Evolutionary conservation across 2,329 filamentous ascomycete genomes (phyloP).

Genomic region (Cercospora citrullina): DNA sequence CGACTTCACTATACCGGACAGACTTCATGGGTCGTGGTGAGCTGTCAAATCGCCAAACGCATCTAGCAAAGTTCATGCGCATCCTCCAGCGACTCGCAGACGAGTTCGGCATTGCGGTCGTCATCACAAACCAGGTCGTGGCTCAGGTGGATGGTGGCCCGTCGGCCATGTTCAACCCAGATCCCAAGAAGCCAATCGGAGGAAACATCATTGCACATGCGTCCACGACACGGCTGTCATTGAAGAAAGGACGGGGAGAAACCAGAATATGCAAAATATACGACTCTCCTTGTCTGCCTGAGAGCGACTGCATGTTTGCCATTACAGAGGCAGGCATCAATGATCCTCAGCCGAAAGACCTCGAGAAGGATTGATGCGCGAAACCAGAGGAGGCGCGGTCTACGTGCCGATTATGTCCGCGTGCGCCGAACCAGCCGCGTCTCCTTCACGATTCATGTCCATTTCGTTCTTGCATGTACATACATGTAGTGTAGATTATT

Average conservation of each 20-base stretch:
- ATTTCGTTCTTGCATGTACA: constrained; percentile 4
- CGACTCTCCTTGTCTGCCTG: constrained; percentile 93
- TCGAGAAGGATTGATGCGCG: constrained; percentile 68
- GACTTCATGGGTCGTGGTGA: constrained; percentile 97
- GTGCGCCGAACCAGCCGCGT: not conserved
- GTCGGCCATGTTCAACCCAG: constrained; percentile 97
- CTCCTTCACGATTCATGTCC: not conserved
- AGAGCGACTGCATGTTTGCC: constrained; percentile 94
- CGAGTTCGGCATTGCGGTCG: constrained; percentile 92
- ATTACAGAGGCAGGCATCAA: constrained; percentile 97
- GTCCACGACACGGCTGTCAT: constrained; percentile 86
- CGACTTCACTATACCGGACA: constrained; percentile 91
- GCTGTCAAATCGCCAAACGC: constrained; percentile 87
- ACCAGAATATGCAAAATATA: constrained; percentile 99
- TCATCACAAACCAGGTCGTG: constrained; percentile 98
- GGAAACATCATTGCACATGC: constrained; percentile 99
- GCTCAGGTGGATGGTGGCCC: constrained; percentile 96
- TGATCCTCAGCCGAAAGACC: constrained; percentile 91
- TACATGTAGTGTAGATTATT: constrained; percentile 1
- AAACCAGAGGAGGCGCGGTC: not conserved
- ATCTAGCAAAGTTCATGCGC: constrained; percentile 85
- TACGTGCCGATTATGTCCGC: not conserved
- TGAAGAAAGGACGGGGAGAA: constrained; percentile 94
- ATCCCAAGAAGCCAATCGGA: constrained; percentile 98
- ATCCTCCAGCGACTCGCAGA: constrained; percentile 74